A percentile compares a stretch with the other conserved stretches of the same genome.
phyloP scores from a whole-genome alignment of 2,329 filamentous ascomycete genomes.

The Neodidymelliopsis sp. region DNA sequence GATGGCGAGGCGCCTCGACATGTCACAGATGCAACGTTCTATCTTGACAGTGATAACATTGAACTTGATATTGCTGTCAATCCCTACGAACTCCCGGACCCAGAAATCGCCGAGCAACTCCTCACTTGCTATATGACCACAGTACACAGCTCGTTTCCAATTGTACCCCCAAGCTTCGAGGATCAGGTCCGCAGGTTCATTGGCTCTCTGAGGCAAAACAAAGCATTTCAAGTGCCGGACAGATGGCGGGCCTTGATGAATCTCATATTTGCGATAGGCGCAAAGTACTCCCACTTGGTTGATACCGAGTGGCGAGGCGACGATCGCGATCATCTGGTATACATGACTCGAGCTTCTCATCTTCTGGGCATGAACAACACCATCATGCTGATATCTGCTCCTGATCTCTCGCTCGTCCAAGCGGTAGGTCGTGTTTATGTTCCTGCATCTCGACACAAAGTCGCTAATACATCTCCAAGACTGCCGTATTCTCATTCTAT shows the following conservation, averaged over 20 bases:
- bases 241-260: constrained; percentile 51
- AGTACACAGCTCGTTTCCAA: constrained; percentile 43
- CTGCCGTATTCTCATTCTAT: constrained; percentile 35
- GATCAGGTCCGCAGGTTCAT: constrained; percentile 30
- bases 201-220: constrained; percentile 11
- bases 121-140: constrained; percentile 48
- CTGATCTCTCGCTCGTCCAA: constrained; percentile 50
- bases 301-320: constrained; percentile 37
- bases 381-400: constrained; percentile 33
- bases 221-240: constrained; percentile 20
- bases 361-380: constrained; percentile 32
- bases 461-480: constrained; percentile 17
- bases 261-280: constrained; percentile 53
- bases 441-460: constrained; percentile 33
- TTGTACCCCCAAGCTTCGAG: constrained; percentile 37
- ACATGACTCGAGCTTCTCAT: constrained; percentile 45
- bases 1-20: constrained; percentile 16
- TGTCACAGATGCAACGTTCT: constrained; percentile 42
- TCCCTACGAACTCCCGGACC: constrained; percentile 44
- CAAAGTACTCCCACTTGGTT: constrained; percentile 47
- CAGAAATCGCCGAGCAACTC: constrained; percentile 41
- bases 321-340: constrained; percentile 48
- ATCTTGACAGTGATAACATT: constrained; percentile 44
- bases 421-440: constrained; percentile 30
- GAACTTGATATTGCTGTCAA: constrained; percentile 34